These are phyloP conservation scores for Botrytis squamosa DNA, from an alignment of 2,329 filamentous ascomycete genomes.

Conservation along the genomic window DNA sequence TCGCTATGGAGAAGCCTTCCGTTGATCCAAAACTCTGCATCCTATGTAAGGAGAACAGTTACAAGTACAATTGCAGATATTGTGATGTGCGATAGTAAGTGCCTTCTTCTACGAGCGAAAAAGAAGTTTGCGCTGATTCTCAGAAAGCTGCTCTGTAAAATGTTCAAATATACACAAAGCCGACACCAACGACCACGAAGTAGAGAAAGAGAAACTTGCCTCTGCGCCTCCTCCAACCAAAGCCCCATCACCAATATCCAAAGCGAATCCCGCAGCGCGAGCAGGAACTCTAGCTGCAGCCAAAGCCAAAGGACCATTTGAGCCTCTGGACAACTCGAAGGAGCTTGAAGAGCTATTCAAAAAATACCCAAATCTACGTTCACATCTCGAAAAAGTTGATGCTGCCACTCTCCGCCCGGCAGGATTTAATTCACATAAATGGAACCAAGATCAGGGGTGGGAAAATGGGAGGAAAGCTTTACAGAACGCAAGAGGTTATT, in stretches of 20 bases:
- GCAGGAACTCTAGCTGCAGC: constrained; percentile 34
- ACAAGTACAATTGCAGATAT: constrained; percentile 63
- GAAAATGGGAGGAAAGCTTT: constrained; percentile 55
- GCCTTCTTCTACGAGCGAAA: not conserved
- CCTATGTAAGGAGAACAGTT: constrained; percentile 51
- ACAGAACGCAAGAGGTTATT: constrained; percentile 49
- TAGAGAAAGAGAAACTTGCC: constrained; percentile 4
- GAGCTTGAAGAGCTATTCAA: constrained; percentile 52
- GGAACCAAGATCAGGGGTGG: constrained; percentile 59
- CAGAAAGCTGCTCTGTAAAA: constrained; percentile 55
- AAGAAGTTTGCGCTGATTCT: not conserved
- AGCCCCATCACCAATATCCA: constrained; percentile 16
- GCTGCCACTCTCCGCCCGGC: constrained; percentile 50
- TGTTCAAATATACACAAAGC: constrained; percentile 54
- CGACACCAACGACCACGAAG: constrained; percentile 25
- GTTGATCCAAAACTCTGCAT: constrained; percentile 46
- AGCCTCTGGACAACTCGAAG: constrained; percentile 50
- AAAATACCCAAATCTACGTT: constrained; percentile 51
- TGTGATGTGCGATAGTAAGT: constrained; percentile 60
- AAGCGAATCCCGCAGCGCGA: not conserved
- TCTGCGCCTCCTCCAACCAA: constrained; percentile 25
- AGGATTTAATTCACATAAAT: constrained; percentile 36
- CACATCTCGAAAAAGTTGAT: constrained; percentile 50
- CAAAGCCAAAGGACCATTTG: constrained; percentile 47
- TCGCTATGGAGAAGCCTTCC: not conserved